Conservation (phyloP, 306 rosid genomes). For the Astragalus membranaceus region DNA sequence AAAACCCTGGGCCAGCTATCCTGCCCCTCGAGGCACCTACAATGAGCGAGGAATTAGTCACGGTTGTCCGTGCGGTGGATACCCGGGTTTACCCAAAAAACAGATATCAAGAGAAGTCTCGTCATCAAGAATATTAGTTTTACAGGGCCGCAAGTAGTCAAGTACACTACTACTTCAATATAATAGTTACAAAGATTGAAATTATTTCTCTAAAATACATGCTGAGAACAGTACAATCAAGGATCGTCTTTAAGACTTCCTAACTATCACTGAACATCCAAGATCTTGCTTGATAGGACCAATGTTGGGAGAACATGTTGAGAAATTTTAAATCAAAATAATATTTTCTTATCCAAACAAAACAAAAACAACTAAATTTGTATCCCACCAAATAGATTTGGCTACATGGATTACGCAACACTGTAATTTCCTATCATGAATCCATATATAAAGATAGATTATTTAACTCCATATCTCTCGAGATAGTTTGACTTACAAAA, state of each 20-base stretch:
- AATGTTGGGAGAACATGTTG: not conserved
- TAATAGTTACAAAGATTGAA: not conserved
- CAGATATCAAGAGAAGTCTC: not conserved
- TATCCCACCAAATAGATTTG: not conserved
- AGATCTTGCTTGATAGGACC: not conserved
- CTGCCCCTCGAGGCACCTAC: too few relatives aligned
- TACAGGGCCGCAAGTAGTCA: not conserved
- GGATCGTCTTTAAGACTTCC: not conserved
- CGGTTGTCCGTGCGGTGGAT: too few relatives aligned
- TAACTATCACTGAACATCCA: not conserved
- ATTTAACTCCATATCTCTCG: not conserved
- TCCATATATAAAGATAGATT: not conserved
- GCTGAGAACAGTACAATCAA: not conserved
- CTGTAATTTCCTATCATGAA: not conserved
- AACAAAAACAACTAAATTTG: not conserved
- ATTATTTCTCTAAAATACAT: not conserved
- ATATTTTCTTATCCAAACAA: not conserved
- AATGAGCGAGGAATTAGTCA: too few relatives aligned
- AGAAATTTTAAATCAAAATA: not conserved
- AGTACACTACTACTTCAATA: not conserved
- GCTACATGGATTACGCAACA: not conserved
- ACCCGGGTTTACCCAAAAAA: too few relatives aligned
- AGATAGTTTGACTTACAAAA: not conserved
- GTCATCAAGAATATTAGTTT: not conserved
- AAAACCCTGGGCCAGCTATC: too few relatives aligned